Conservation (phyloP, 495 filamentous ascomycete genomes). For the Bathelium albidoporum region DNA sequence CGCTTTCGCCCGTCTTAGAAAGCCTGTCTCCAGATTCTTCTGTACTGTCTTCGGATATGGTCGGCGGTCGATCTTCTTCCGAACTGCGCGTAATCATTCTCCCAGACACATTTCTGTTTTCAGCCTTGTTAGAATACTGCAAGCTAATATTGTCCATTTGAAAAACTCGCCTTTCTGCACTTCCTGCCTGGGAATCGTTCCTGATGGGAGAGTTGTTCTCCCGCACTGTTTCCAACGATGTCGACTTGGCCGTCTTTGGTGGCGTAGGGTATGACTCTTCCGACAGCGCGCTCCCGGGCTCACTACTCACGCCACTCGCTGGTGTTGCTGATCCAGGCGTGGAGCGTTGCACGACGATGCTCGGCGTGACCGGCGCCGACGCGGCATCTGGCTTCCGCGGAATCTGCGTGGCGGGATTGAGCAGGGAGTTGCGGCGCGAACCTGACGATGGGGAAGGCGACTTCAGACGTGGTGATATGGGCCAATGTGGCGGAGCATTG, state of each 20-base stretch:
- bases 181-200: neutral
- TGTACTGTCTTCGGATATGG: constrained; percentile 26
- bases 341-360: constrained; percentile 47
- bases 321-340: constrained; percentile 39
- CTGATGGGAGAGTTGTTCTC: constrained; percentile 56
- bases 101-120: neutral
- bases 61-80: constrained; percentile 39
- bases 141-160: too few species aligned
- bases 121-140: too few species aligned
- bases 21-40: constrained; percentile 26
- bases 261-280: constrained; percentile 1
- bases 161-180: neutral
- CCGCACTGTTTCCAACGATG: constrained; percentile 78
- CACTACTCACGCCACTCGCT: constrained; percentile 35
- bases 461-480: constrained; percentile 53
- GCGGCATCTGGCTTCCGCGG: constrained; percentile 18
- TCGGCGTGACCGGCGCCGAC: constrained; percentile 25
- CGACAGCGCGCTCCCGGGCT: neutral
- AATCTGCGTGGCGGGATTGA: constrained; percentile 11
- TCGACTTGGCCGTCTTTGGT: constrained; percentile 38
- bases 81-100: neutral
- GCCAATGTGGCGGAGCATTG: constrained; percentile 58
- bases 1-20: constrained; percentile 40
- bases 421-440: constrained; percentile 28
- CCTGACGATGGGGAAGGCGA: constrained; percentile 53